Conservation (phyloP, 2,329 filamentous ascomycete genomes). For the Nothopassalora personata region DNA sequence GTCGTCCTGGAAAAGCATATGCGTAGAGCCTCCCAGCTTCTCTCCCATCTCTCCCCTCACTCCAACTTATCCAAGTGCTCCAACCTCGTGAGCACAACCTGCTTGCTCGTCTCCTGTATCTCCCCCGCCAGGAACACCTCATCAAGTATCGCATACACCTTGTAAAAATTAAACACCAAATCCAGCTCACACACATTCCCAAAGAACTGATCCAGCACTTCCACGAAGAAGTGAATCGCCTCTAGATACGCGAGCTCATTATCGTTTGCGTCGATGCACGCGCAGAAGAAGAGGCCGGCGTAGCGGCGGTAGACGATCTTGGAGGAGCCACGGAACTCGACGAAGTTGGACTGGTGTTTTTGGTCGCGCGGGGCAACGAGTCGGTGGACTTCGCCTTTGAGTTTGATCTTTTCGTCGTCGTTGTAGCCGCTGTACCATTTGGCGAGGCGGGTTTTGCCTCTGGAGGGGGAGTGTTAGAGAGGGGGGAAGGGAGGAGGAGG, state of each 20-base stretch:
- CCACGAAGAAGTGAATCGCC: slow-evolving; percentile 98
- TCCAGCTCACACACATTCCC: slow-evolving; percentile 98
- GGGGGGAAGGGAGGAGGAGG: background rate
- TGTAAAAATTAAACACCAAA: slow-evolving; percentile 69
- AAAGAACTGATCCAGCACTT: slow-evolving; percentile 97
- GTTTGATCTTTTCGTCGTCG: slow-evolving; percentile 97
- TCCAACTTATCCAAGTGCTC: slow-evolving; percentile 97
- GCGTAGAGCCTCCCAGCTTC: background rate
- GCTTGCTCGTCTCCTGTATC: slow-evolving; percentile 98
- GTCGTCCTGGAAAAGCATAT: no score
- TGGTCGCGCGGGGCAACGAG: slow-evolving; percentile 96
- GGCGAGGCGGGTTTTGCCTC: slow-evolving; percentile 94
- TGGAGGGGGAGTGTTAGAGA: slow-evolving; percentile 37
- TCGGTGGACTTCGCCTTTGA: slow-evolving; percentile 98
- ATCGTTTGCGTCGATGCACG: slow-evolving; percentile 97
- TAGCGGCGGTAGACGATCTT: slow-evolving; percentile 98
- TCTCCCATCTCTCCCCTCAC: slow-evolving; percentile 38
- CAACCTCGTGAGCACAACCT: slow-evolving; percentile 87
- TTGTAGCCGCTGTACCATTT: slow-evolving; percentile 99
- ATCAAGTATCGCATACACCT: slow-evolving; percentile 90
- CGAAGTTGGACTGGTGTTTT: slow-evolving; percentile 99
- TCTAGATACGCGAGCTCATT: slow-evolving; percentile 96
- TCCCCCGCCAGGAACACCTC: slow-evolving; percentile 97
- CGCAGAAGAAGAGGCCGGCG: slow-evolving; percentile 97
- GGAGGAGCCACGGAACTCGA: slow-evolving; percentile 80